Conservation (phyloP, 75 land plant species). For the Sequoiadendron giganteum region DNA sequence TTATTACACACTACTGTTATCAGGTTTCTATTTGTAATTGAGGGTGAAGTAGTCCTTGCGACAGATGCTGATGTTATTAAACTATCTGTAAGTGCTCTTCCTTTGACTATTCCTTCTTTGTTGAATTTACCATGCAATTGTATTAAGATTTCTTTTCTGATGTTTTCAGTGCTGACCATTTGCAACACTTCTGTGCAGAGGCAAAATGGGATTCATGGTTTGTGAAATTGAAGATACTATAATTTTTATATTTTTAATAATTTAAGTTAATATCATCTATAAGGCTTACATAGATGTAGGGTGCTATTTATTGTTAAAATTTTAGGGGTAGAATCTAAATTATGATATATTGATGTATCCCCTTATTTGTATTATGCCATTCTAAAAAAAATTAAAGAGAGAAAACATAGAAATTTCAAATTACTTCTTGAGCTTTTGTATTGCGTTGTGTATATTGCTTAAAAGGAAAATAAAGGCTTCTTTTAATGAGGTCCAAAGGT, state of each 20-base stretch:
- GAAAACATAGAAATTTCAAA: neutral
- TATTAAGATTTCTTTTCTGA: neutral
- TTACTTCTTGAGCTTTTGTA: neutral
- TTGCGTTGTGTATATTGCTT: neutral
- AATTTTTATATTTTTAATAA: neutral
- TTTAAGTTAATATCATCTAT: neutral
- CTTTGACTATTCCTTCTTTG: neutral
- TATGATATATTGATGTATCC: neutral
- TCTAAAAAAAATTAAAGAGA: neutral
- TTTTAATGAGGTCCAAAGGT: too few species aligned
- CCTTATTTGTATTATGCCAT: neutral
- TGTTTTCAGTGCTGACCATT: neutral
- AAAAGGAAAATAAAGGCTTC: too few species aligned
- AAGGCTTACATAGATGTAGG: neutral
- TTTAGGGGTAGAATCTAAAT: neutral
- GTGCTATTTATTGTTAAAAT: neutral
- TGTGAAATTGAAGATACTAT: neutral
- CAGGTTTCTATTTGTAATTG: conserved; percentile 82
- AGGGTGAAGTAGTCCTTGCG: conserved; percentile 49
- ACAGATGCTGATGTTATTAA: conserved; percentile 26
- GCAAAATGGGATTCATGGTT: conserved; percentile 1
- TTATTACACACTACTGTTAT: neutral
- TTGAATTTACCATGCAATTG: neutral
- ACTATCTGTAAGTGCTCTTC: neutral
- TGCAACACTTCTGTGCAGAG: neutral